A percentile compares a stretch with the other conserved stretches of the same genome.
These are phyloP conservation scores for Monosporascus sp. DNA, from an alignment of 2,329 filamentous ascomycete species.

Conservation along the genomic window DNA sequence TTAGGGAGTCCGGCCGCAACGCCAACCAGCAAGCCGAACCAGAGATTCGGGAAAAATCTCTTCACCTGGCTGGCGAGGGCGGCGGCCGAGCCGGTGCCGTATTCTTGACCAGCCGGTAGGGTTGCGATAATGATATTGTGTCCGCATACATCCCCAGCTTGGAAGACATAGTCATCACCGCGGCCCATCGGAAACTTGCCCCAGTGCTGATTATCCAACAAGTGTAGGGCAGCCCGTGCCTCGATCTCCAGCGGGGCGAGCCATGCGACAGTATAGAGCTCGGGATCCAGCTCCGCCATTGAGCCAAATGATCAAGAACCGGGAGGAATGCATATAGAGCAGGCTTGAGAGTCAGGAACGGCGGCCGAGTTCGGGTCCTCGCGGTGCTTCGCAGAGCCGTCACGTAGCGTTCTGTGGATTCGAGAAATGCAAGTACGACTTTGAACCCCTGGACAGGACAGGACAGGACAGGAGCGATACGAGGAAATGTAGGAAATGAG, in stretches of 20 bases:
- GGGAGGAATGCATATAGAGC: too few species aligned
- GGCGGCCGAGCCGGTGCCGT: conserved; percentile 28
- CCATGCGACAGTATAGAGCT: conserved; percentile 30
- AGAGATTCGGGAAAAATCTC: conserved; percentile 29
- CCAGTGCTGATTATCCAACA: conserved; percentile 28
- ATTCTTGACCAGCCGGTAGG: conserved; percentile 28
- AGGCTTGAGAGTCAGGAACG: too few species aligned
- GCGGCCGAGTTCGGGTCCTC: too few species aligned
- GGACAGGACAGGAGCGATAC: too few species aligned
- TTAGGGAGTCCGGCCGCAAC: conserved; percentile 30
- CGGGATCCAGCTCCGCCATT: conserved; percentile 5
- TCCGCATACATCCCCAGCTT: conserved; percentile 29
- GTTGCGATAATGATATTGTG: conserved; percentile 32
- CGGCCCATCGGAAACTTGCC: conserved; percentile 25
- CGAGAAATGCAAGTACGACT: too few species aligned
- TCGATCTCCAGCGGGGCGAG: conserved; percentile 33
- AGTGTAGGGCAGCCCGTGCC: conserved; percentile 26
- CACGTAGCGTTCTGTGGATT: too few species aligned
- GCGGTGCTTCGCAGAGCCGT: too few species aligned
- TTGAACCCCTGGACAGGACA: too few species aligned
- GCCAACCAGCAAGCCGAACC: conserved; percentile 32
- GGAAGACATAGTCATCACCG: conserved; percentile 32
- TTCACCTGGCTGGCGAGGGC: conserved; percentile 30
- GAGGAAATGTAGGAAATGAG: too few species aligned
- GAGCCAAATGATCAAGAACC: too few species aligned